phyloP scores from a whole-genome alignment of 176 grass and related monocot species.

The Phoenix roebelenii region DNA sequence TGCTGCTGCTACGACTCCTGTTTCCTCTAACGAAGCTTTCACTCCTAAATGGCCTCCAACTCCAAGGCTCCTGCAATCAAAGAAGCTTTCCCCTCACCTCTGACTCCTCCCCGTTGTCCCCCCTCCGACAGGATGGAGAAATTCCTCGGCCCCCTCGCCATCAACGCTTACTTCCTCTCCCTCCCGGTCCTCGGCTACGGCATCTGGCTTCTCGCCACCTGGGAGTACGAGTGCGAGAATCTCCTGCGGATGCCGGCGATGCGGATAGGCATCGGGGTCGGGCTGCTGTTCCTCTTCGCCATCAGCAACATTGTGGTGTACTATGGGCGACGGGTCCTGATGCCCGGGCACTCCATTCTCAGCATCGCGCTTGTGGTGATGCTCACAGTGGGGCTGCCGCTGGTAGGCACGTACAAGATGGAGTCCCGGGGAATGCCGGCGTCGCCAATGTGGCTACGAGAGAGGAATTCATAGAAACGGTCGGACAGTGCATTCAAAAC shows the following conservation, averaged over 20 bases:
- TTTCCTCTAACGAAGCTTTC: too few relatives aligned
- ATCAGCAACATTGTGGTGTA: slow-evolving; percentile 3
- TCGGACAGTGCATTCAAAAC: too few relatives aligned
- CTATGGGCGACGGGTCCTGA: neutral
- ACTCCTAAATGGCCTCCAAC: too few relatives aligned
- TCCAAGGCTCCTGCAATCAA: neutral
- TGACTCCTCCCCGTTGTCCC: neutral
- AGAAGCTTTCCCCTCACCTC: neutral
- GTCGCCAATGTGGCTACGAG: neutral
- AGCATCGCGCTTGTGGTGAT: neutral
- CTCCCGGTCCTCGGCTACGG: slow-evolving; percentile 2
- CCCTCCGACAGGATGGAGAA: too few relatives aligned
- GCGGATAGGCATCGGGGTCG: neutral
- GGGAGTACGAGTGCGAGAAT: slow-evolving; percentile 10
- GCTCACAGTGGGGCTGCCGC: slow-evolving; percentile 1
- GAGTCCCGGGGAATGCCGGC: neutral
- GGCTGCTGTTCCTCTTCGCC: neutral
- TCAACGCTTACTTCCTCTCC: neutral
- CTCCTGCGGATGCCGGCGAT: neutral
- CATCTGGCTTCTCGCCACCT: slow-evolving; percentile 5
- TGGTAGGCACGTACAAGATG: slow-evolving; percentile 1
- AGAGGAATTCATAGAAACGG: neutral
- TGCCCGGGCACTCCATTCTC: neutral
- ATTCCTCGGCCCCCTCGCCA: neutral
- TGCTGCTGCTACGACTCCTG: too few relatives aligned